A percentile compares a stretch with the other conserved stretches of the same genome.
phyloP scores from a whole-genome alignment of 176 grass and related monocot genomes.

The Elymus sibiricus region DNA sequence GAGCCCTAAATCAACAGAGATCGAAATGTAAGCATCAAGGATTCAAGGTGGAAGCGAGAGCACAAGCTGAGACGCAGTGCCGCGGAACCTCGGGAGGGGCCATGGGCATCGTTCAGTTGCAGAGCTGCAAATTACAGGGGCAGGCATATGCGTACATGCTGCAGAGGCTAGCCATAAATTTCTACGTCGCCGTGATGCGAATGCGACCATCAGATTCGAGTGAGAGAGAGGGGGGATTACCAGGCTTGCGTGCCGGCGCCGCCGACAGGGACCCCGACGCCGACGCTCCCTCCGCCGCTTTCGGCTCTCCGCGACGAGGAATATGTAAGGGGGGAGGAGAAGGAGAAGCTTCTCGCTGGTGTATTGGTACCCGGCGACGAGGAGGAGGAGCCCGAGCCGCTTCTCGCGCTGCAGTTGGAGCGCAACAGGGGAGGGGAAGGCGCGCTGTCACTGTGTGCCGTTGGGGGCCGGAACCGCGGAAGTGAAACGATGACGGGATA shows the following conservation, averaged over 20 bases:
- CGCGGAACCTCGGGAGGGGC: neutral
- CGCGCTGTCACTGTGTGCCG: neutral
- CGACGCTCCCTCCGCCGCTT: neutral
- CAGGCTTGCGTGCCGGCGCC: neutral
- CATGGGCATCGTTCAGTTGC: neutral
- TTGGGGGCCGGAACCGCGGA: neutral
- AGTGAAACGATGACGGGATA: neutral
- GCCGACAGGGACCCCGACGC: neutral
- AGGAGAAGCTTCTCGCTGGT: neutral
- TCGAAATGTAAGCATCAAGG: neutral
- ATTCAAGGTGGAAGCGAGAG: neutral
- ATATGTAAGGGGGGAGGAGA: neutral
- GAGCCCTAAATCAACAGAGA: neutral
- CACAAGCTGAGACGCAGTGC: neutral
- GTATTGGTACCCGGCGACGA: neutral
- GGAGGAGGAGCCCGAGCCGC: neutral
- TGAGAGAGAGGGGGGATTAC: neutral
- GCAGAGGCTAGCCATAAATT: neutral
- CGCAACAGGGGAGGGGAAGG: neutral
- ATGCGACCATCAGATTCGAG: neutral
- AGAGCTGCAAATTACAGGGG: neutral
- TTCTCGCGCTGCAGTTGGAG: constrained; percentile 3
- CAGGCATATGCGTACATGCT: neutral
- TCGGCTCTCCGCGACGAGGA: neutral
- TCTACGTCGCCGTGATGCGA: neutral